phyloP scores from a whole-genome alignment of 352 stramenopile genomes.

The Plasmopara muralis region DNA sequence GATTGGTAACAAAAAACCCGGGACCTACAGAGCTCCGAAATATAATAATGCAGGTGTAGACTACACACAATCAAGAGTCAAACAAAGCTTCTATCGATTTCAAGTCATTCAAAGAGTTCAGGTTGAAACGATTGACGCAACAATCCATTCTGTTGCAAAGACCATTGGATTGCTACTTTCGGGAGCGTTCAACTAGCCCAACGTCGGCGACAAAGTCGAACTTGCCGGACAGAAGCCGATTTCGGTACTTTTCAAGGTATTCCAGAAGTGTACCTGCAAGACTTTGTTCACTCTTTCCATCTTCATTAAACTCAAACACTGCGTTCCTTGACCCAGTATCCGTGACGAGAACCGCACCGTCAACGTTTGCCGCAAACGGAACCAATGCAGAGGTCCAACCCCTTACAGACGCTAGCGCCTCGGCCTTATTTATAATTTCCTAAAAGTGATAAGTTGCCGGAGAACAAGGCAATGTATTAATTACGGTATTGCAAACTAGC shows the following conservation, averaged over 20 bases:
- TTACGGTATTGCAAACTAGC: neutral
- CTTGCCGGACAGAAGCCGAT: conserved; percentile 71
- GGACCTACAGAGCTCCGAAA: no score
- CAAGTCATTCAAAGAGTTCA: no score
- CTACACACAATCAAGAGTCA: no score
- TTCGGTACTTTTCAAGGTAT: conserved; percentile 75
- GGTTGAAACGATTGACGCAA: no score
- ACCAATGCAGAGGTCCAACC: conserved; percentile 57
- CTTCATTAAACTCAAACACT: conserved; percentile 63
- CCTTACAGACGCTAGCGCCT: conserved; percentile 38
- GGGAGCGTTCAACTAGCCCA: conserved; percentile 68
- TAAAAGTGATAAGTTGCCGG: conserved; percentile 12
- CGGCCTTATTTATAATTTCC: conserved; percentile 51
- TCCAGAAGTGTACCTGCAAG: conserved; percentile 50
- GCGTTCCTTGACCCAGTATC: conserved; percentile 47
- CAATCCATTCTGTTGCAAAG: no score
- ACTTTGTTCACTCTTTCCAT: conserved; percentile 40
- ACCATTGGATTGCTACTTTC: conserved; percentile 29
- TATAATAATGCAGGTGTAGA: no score
- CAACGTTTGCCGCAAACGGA: conserved; percentile 66
- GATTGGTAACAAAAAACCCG: no score
- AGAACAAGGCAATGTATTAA: neutral
- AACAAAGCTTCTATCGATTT: no score
- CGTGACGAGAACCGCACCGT: conserved; percentile 56
- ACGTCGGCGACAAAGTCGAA: conserved; percentile 82